A percentile compares a stretch with the other conserved stretches of the same genome.
Conservation (phyloP, 345 rosid species). For the Gossypium bickii region DNA sequence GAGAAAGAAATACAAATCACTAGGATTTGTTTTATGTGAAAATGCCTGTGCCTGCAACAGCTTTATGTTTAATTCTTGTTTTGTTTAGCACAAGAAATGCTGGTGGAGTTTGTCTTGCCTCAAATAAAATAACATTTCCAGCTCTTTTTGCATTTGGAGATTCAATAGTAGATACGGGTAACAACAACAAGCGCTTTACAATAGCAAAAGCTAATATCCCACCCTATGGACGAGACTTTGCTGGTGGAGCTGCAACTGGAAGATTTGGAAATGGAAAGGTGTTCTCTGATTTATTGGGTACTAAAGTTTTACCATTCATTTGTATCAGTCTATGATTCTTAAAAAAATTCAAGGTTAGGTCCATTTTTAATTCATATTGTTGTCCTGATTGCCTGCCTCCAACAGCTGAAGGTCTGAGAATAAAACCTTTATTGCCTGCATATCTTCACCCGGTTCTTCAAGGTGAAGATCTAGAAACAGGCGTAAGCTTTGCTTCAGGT, state of each 20-base stretch:
- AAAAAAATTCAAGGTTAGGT: background rate
- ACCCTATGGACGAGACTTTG: background rate
- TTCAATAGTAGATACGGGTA: constrained; percentile 40
- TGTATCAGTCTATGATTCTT: background rate
- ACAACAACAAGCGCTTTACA: constrained; percentile 26
- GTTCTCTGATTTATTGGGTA: background rate
- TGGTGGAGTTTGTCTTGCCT: background rate
- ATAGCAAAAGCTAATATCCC: constrained; percentile 30
- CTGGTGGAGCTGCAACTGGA: background rate
- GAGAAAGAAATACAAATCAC: background rate
- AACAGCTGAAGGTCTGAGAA: background rate
- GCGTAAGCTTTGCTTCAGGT: constrained; percentile 35
- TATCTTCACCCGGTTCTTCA: constrained; percentile 12
- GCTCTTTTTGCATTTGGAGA: constrained; percentile 36
- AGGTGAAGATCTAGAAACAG: constrained; percentile 26
- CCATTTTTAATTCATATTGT: background rate
- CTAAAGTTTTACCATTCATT: too few species aligned
- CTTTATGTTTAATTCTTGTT: background rate
- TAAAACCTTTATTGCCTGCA: background rate
- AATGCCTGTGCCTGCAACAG: background rate
- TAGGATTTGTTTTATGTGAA: background rate
- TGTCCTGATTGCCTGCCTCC: background rate
- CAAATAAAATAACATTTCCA: background rate
- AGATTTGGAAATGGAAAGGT: background rate
- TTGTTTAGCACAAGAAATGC: background rate